Conservation (phyloP, 2,329 filamentous ascomycete genomes). For the Clarireedia homoeocarpa region DNA sequence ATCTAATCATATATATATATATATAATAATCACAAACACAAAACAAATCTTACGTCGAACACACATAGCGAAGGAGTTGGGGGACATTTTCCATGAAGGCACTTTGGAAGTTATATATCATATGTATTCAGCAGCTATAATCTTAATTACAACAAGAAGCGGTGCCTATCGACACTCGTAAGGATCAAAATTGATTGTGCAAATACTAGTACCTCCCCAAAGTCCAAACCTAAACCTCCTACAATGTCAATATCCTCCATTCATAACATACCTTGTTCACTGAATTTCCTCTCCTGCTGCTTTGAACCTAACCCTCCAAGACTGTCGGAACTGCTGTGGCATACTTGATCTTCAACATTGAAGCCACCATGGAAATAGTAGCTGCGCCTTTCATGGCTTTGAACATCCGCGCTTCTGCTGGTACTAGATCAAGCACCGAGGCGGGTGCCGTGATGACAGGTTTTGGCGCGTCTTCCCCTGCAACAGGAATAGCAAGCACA, state of each 20-base stretch:
- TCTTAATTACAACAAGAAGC: constrained; percentile 5
- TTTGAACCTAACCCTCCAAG: not conserved
- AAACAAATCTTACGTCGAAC: not conserved
- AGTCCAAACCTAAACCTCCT: not conserved
- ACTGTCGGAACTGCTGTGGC: not conserved
- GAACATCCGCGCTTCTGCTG: not conserved
- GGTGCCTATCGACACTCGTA: not conserved
- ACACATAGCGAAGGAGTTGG: constrained; percentile 6
- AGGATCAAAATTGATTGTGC: constrained; percentile 8
- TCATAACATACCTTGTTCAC: not conserved
- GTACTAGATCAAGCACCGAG: not conserved
- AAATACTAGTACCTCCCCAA: constrained; percentile 8
- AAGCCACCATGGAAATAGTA: not conserved
- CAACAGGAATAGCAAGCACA: not conserved
- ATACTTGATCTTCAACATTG: constrained; percentile 7
- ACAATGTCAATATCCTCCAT: constrained; percentile 5
- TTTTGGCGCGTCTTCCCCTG: not conserved
- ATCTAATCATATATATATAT: not conserved
- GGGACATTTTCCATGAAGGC: not conserved
- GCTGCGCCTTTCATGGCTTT: not conserved
- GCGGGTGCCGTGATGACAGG: not conserved
- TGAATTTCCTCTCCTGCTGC: not conserved
- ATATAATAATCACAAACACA: not conserved
- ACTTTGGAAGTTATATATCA: not conserved
- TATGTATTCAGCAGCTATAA: constrained; percentile 1